A percentile compares a stretch with the other conserved stretches of the same genome.
Conservation (phyloP, 164 flowering plant genomes). For the Amborella trichopoda region DNA sequence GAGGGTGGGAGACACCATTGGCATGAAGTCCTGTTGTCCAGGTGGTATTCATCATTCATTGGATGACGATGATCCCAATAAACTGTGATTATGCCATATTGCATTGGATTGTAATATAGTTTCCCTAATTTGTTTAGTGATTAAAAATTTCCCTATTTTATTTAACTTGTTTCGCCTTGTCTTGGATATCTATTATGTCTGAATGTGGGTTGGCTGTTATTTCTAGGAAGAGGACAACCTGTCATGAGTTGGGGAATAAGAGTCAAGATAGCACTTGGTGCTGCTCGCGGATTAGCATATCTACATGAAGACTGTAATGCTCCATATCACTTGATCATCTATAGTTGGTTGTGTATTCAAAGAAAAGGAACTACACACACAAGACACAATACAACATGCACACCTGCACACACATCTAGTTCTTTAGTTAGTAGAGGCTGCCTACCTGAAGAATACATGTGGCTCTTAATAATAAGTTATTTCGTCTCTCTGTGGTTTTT, state of each 20-base stretch:
- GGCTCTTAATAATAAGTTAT: no score
- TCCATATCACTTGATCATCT: not conserved
- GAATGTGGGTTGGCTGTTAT: no score
- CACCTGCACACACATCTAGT: no score
- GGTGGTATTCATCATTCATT: no score
- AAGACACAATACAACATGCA: no score
- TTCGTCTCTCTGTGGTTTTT: not conserved
- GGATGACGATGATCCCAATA: no score
- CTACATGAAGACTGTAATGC: constrained; percentile 89
- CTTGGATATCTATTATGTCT: not conserved
- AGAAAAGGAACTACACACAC: no score
- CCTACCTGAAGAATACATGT: not conserved
- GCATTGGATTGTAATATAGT: not conserved
- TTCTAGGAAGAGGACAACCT: constrained; percentile 40
- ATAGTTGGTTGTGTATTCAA: no score
- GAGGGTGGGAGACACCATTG: no score
- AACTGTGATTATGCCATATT: not conserved
- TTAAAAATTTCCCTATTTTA: not conserved
- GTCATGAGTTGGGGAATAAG: constrained; percentile 69
- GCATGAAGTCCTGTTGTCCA: no score
- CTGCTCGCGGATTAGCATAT: constrained; percentile 87
- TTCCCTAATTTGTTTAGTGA: not conserved
- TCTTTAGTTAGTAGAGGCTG: not conserved
- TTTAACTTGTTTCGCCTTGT: not conserved
- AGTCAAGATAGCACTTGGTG: constrained; percentile 67